Evolutionary conservation across 2,329 filamentous ascomycete genomes (phyloP), one percentile per base, ranked within the genome.

Genomic region (Cadophora malorum): DNA sequence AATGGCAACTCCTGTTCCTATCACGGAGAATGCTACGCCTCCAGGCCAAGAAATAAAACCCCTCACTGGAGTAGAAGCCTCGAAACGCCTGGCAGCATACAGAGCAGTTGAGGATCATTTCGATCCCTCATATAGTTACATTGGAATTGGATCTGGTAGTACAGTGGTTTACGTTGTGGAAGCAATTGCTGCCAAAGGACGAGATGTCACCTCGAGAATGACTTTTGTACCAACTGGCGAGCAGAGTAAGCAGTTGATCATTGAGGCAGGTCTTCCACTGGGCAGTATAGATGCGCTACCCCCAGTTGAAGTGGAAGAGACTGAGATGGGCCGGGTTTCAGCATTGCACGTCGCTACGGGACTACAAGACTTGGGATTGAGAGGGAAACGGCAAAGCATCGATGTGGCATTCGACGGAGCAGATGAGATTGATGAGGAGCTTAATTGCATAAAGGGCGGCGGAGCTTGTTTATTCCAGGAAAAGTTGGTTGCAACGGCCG

Each of bases 381-480:
- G 75, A 50, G 77, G 77, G 58, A 78, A 78, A 67, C 73, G 81
- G 56, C 76, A 80, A 68, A 80, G 89, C 77, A 85, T 99, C 33
- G 95, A 98, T 76, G 91, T 98, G 21, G 92, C 92, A 61, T 99
- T 99, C 78, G 96, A 99, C 77, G 96, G 96, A 64, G 96, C 96
- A 4, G 96, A 99, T 79, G 96, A 99, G 83, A 94, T 99, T 38
- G 96, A 99, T 78, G 90, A 93, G 58, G 92, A 96, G 63, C 82
- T 99, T 69, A 99, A 98, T 81, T 93, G 95, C 78, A 98, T 99
- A 83, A 98, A 98, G 83, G 96, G 96, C 65, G 96, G 96, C 61
- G 96, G 96, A 67, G 96, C 94, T n/a, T 99, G 96, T 80, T 82
- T 98, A 66, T 97, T 97, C 83, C 96, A 98, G 80, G 96, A 99